Base-by-base conservation (phyloP, 352 stramenopile genomes). In the Globisporangium paroecandrum region DNA sequence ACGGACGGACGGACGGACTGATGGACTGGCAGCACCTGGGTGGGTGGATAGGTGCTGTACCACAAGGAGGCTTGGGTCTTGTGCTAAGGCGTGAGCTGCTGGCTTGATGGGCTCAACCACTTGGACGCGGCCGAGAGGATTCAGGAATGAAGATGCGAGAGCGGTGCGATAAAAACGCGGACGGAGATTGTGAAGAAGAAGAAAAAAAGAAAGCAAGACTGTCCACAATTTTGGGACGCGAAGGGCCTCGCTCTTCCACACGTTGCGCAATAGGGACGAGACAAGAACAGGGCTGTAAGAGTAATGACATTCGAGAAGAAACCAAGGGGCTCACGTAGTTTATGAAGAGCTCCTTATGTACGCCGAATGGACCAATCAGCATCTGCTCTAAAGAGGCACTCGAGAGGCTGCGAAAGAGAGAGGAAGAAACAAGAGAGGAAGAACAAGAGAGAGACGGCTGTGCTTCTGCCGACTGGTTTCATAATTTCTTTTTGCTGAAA, bases 111-210 rank as follows among this genome's bases (percentile, higher is more conserved):
- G 5, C 15, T 49, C 41, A 22, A 12, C 22, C 18, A 24, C 54
- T 22, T 59, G 27, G 54, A 24, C 54, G 24, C 24, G 24, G 24
- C 24, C 2, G 55, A 29, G 55, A 25, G 29, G 55, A 46, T 20
- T 60, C 55, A 9, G 9, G 18, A 60, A 27, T 60, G 55, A 60
- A 22, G 29, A 46, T 34, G 18, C 1, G 9, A 38, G 12, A 24
- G 43, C 43, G 43, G 55, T 60, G 55, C 29, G 29, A 60, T 34
- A 60, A 29, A 60, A 24, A 60, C 55, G 55, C 55, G 29, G n/a
- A 27, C 47, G 18, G 20, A 46, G 38, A 12, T 46, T 32, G 29
- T 5, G 43, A n/a, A 1, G 7, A 25, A 54, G 47, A 25, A 54
- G 18, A 54, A 13, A 18, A 54, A 47, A 18, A 43, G 36, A 5